phyloP scores from a whole-genome alignment of 2,329 filamentous ascomycete species.

The Fusarium mundagurra region DNA sequence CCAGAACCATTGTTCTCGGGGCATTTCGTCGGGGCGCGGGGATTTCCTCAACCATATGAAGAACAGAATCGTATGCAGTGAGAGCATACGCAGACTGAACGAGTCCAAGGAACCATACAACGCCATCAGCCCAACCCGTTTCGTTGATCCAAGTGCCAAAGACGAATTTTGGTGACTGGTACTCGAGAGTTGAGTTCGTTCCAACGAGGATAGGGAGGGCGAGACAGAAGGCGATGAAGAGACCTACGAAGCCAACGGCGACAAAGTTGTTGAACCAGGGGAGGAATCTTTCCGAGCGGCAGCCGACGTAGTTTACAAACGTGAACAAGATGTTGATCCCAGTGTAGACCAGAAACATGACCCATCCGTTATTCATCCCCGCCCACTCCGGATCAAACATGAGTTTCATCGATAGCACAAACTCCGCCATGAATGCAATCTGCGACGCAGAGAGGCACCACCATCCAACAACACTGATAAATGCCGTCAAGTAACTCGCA shows the following conservation, averaged over 20 bases:
- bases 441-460: conserved; percentile 66
- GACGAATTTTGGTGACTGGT: conserved; percentile 61
- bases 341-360: conserved; percentile 65
- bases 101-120: conserved; percentile 66
- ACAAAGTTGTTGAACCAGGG: conserved; percentile 66
- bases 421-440: conserved; percentile 66
- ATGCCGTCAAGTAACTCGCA: conserved; percentile 65
- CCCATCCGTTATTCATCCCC: conserved; percentile 56
- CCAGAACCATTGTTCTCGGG: conserved; percentile 61
- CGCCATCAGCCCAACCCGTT: conserved; percentile 61
- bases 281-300: conserved; percentile 53
- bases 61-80: conserved; percentile 64
- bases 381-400: conserved; percentile 61
- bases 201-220: conserved; percentile 62
- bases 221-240: conserved; percentile 63
- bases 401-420: conserved; percentile 62
- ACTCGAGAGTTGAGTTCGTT: conserved; percentile 53
- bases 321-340: conserved; percentile 60
- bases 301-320: conserved; percentile 60
- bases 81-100: conserved; percentile 64
- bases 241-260: conserved; percentile 59
- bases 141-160: conserved; percentile 59
- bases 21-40: conserved; percentile 60
- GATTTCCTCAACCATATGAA: conserved; percentile 68
- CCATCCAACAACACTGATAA: conserved; percentile 69